phyloP scores from a whole-genome alignment of 192 early-diverging fungal species.

The Linnemannia elongata region DNA sequence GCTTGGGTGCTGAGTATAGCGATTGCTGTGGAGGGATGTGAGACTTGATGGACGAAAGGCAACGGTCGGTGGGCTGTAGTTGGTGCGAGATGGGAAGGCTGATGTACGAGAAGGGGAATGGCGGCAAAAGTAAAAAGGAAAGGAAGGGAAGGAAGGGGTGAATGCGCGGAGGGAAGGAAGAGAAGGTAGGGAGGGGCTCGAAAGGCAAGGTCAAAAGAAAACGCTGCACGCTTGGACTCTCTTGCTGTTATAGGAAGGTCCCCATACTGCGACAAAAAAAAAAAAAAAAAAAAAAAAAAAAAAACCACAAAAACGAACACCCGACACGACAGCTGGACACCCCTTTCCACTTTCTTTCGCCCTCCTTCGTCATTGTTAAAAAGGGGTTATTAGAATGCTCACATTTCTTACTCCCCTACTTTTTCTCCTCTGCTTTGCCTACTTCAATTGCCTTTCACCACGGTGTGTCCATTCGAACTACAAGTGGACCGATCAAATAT shows the following conservation, averaged over 20 bases:
- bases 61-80: neutral
- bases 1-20: neutral
- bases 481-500: too few species aligned
- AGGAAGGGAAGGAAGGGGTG: neutral
- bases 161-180: conserved; percentile 3
- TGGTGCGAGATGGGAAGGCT: conserved; percentile 1
- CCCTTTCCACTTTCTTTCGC: neutral
- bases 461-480: too few species aligned
- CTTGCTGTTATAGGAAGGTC: neutral
- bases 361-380: too few species aligned
- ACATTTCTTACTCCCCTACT: too few species aligned
- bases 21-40: neutral
- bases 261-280: neutral
- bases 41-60: neutral
- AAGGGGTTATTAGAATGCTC: too few species aligned
- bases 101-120: neutral
- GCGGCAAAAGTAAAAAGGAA: neutral
- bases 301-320: neutral
- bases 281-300: neutral
- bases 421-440: too few species aligned
- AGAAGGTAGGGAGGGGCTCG: neutral
- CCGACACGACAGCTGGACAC: neutral
- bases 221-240: conserved; percentile 3
- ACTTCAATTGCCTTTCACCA: too few species aligned
- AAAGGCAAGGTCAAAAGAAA: neutral